These are phyloP conservation scores for Sporodiniella umbellata DNA, from an alignment of 371 early-diverging fungal genomes.

Conservation along the genomic window DNA sequence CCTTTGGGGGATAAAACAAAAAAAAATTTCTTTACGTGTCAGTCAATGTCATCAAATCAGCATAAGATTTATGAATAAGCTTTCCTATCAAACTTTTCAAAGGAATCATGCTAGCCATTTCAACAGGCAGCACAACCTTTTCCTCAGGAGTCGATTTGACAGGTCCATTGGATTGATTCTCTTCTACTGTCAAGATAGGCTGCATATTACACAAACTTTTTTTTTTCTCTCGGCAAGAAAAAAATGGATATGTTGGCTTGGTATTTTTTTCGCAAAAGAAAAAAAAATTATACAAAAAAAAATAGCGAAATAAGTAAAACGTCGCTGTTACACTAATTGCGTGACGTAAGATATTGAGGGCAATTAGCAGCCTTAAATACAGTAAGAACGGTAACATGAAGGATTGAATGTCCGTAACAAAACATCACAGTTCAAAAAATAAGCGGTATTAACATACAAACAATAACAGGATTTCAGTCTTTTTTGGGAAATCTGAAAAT, in stretches of 20 bases:
- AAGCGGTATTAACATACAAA: too few species aligned
- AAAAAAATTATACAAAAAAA: slow-evolving; percentile 20
- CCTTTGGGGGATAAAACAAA: background rate
- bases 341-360: too few species aligned
- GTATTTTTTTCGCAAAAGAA: background rate
- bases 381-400: too few species aligned
- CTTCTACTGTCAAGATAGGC: slow-evolving; percentile 7
- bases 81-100: slow-evolving; percentile 55
- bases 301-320: background rate
- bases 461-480: too few species aligned
- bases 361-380: too few species aligned
- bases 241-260: slow-evolving; percentile 1
- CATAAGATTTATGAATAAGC: slow-evolving; percentile 51
- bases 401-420: too few species aligned
- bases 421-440: too few species aligned
- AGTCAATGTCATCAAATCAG: slow-evolving; percentile 54
- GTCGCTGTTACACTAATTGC: too few species aligned
- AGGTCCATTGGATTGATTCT: slow-evolving; percentile 8
- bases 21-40: slow-evolving; percentile 44
- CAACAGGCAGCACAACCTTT: slow-evolving; percentile 38
- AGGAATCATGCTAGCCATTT: slow-evolving; percentile 59
- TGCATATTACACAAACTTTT: slow-evolving; percentile 11
- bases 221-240: too few species aligned
- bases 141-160: slow-evolving; percentile 8
- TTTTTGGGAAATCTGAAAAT: too few species aligned